Conservation (phyloP, 2,329 filamentous ascomycete genomes). For the Colletotrichum incanum region DNA sequence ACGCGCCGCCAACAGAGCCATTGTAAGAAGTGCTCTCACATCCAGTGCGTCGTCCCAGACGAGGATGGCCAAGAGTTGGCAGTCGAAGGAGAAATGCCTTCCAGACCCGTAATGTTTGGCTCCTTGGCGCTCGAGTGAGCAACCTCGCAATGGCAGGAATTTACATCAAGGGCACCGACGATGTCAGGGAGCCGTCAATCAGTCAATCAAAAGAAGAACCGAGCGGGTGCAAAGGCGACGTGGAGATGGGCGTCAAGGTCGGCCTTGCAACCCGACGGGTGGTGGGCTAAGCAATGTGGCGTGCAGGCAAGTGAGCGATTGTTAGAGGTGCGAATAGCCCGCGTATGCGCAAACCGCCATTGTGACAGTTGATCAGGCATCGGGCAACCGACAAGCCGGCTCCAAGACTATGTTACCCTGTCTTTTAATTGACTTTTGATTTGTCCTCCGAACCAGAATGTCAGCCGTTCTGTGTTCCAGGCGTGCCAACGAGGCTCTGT, state of each 20-base stretch:
- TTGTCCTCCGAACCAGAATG: background rate
- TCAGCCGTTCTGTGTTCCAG: background rate
- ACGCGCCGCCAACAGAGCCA: conserved; percentile 11
- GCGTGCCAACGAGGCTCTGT: background rate
- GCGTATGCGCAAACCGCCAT: conserved; percentile 19
- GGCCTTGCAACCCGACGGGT: conserved; percentile 8
- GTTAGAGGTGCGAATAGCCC: conserved; percentile 10
- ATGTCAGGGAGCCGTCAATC: conserved; percentile 38
- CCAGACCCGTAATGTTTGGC: background rate
- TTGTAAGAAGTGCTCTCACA: background rate
- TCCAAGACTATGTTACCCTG: background rate
- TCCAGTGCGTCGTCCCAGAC: background rate
- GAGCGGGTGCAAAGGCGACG: conserved; percentile 23
- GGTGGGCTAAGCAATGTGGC: conserved; percentile 14
- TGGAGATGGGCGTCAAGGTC: conserved; percentile 16
- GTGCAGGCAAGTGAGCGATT: background rate
- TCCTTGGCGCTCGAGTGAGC: conserved; percentile 4
- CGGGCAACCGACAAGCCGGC: conserved; percentile 4
- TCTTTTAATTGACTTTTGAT: background rate
- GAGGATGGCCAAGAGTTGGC: background rate
- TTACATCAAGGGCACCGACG: conserved; percentile 24
- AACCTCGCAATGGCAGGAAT: conserved; percentile 23
- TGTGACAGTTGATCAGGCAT: conserved; percentile 12
- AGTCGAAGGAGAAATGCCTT: background rate
- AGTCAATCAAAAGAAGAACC: conserved; percentile 17